These are phyloP conservation scores for Asclepias syriaca DNA, from an alignment of 257 asterid genomes.

Conservation along the genomic window DNA sequence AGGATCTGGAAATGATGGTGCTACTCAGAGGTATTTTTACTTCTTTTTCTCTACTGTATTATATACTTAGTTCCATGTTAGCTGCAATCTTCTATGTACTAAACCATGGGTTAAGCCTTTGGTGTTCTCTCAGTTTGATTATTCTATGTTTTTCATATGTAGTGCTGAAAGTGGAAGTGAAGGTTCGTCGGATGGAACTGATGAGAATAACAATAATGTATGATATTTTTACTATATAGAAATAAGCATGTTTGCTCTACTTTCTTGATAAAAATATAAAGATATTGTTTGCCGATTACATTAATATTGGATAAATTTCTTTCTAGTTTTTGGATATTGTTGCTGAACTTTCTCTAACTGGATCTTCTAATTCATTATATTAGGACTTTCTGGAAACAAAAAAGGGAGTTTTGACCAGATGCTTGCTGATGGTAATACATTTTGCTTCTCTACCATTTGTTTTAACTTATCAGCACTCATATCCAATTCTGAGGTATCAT, in stretches of 20 bases:
- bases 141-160: constrained; percentile 30
- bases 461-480: background rate
- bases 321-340: background rate
- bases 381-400: constrained; percentile 65
- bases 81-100: background rate
- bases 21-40: constrained; percentile 65
- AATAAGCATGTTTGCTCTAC: background rate
- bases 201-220: constrained; percentile 67
- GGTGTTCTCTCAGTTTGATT: constrained; percentile 18
- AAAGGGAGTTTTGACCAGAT: constrained; percentile 91
- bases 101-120: background rate
- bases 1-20: constrained; percentile 85
- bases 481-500: constrained; percentile 8
- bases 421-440: constrained; percentile 83
- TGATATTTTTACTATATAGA: background rate
- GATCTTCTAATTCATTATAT: constrained; percentile 15
- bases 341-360: background rate
- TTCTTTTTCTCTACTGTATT: background rate
- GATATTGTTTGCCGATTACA: background rate
- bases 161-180: constrained; percentile 92
- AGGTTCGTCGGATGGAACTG: constrained; percentile 80
- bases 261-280: background rate
- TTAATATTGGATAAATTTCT: background rate
- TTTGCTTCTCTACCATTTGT: constrained; percentile 5
- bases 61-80: constrained; percentile 12